Base-by-base conservation (phyloP, 805 yeast genomes). In the Metschnikowia arizonensis region DNA sequence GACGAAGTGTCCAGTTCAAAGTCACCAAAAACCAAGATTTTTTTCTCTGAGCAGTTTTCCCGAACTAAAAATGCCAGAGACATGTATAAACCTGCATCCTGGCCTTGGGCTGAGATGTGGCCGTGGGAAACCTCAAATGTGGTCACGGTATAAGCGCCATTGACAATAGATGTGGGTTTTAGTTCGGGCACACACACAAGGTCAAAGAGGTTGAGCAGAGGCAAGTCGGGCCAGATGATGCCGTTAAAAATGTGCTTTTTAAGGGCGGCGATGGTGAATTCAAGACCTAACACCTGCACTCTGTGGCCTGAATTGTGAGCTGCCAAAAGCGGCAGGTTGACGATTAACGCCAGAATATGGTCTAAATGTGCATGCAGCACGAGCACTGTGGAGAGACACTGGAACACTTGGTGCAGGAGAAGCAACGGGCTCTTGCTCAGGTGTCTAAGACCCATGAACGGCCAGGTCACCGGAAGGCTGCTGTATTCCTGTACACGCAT, bases 291-390 rank as follows among this genome's bases (percentile, higher is more conserved):
- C 15, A 54, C 35, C 7, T 24, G 29, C 4, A 40, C 10, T 14
- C 32, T 42, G 18, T 26, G 18, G 15, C 39, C 42, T 6, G 40
- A 26, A 11, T 23, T 26, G 11, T 40, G 11, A 24, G 51, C 77
- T 72, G 12, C 74, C 71, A 0, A 7, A 21, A 39, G 42, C 24
- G 96, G 87, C 2, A 90, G 78, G 58, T 88, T 88, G 42, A 89
- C 64, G 0, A 83, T 78, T 39, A 89, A 58, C 0, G 84, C 86
- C 8, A 76, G 60, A 11, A 88, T 71, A 60, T 89, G 97, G 61
- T 89, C 97, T 42, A 89, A 59, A 63, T 89, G 97, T 0, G 91
- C 79, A 62, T 89, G 97, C 0, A 96, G 79, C 23, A 89, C 74
- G 39, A 83, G 66, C 32, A 25, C 50, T 41, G 37, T 55, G 53